Base-by-base conservation (phyloP, 148 eudicot genomes). In the Dysphania ambrosioides region DNA sequence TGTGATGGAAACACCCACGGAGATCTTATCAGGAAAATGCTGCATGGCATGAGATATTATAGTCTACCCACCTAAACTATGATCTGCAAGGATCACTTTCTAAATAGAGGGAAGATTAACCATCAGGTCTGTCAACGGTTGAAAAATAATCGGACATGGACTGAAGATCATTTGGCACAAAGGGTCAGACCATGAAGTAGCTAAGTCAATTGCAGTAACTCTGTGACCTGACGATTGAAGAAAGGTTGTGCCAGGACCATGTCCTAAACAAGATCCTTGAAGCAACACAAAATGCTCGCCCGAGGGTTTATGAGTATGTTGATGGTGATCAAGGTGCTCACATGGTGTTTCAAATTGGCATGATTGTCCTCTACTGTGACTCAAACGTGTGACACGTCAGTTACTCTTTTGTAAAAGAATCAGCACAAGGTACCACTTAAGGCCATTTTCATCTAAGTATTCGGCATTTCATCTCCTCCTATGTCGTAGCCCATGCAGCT, bases 221-320 rank as follows among this genome's bases (percentile, higher is more conserved):
- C 24, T 77, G 70, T 85, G 82, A 29, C 88, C 83, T 4, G 69
- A 64, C 2, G 70, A 24, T 53, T 72, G 70, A n/a, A n/a, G n/a
- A 34, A 75, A 31, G 62, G 73, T 85, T 87, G 82, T 85, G 82
- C 86, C 87, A 87, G 67, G 80, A 82, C 90, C 90, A 84, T 8
- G 84, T 63, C 90, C 87, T 23, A 80, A 82, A 78, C 87, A 70
- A 29, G 81, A 56, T 10, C 87, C 87, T 47, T 86, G 87, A n/a
- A 86, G 82, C 2, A 82, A 68, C 30, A 84, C 85, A 55, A 84
- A 86, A 56, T 86, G 87, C 19, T 71, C 55, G 6, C 19, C 16
- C 53, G 16, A 13, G 18, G 53, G 19, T 47, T 47, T 47, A 47
- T 47, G 53, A 47, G 1, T 16, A 12, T n/a, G n/a, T n/a, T 16